Percentiles rank a stretch among this genome's conserved stretches.
Conservation (phyloP, 345 rosid genomes). For the Clarkia xantiana region DNA sequence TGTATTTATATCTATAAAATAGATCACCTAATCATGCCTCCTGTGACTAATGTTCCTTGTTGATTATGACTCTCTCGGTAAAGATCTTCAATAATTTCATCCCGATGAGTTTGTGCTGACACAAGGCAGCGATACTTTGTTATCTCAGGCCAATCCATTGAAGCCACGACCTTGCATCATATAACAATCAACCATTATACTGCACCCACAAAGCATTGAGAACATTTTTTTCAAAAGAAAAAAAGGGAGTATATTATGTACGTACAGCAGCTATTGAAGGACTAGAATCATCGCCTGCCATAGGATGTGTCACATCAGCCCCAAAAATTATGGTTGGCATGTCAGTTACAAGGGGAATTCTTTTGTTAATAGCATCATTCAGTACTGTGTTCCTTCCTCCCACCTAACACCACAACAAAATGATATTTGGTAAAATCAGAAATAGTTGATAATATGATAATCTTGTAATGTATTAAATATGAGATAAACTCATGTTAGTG, state of each 20-base stretch:
- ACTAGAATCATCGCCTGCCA: conserved; percentile 57
- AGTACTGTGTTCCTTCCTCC: conserved; percentile 71
- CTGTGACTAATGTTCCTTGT: conserved; percentile 9
- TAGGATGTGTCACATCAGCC: conserved; percentile 73
- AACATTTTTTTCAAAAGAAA: no score
- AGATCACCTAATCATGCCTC: conserved; percentile 57
- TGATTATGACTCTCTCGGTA: conserved; percentile 26
- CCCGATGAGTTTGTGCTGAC: conserved; percentile 51
- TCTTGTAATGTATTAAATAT: background rate
- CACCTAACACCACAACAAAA: conserved; percentile 22
- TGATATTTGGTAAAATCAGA: no score
- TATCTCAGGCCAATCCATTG: conserved; percentile 83
- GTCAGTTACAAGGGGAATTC: conserved; percentile 40
- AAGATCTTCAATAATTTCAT: conserved; percentile 61
- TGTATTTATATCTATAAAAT: background rate
- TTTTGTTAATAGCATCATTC: conserved; percentile 32
- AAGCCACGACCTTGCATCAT: conserved; percentile 54
- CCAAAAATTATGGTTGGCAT: conserved; percentile 63
- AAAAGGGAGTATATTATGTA: no score
- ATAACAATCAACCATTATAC: no score
- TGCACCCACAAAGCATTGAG: no score
- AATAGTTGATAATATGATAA: no score
- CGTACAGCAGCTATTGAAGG: conserved; percentile 82
- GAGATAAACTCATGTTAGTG: background rate
- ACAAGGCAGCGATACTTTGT: conserved; percentile 62